Base-by-base conservation (phyloP, 345 rosid genomes). In the Hibiscus mutabilis region DNA sequence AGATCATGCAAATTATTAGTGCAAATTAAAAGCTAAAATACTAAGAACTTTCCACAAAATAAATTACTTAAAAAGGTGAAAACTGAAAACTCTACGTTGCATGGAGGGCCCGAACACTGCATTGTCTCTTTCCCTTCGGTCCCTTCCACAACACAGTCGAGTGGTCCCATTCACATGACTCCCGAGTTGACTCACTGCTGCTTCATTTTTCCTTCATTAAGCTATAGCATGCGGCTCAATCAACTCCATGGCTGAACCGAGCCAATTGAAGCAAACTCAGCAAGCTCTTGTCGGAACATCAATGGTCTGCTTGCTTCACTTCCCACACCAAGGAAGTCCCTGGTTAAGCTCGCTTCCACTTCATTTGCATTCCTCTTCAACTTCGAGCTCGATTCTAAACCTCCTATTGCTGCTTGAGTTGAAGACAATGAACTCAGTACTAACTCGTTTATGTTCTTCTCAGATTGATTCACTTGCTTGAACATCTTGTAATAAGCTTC, bases 281-380 rank as follows among this genome's bases (percentile, higher is more conserved):
- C 78, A 24, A 84, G 76, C 70, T 84, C 85, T 56, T 73, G 84
- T 27, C 84, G 83, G n/a, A 74, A 73, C 53, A 49, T 49, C 51
- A 84, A 72, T 12, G 80, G 69, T 59, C 82, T 70, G 15, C 76
- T 77, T 40, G 82, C 71, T 12, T 70, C 74, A 4, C 76, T 80
- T 71, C 88, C 91, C 61, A 85, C 86, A 2, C 94, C 94, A 42
- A 89, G 86, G 77, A 89, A 89, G 68, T 89, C 94, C 76, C 94
- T 80, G 2, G 94, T 89, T 70, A 84, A 75, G 69, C 87, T 80
- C 37, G 71, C 75, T 68, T 61, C 75, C 2, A 71, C 80, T n/a
- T 71, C 73, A 24, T 57, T 70, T 12, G 64, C 44, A 55, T 59
- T 56, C 8, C 6, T 42, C 24, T 42, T 24, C 21, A 25, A 19